A percentile compares a stretch with the other conserved stretches of the same genome.
Conservation (phyloP, 176 grass and related monocot species). For the Carex scoparia region DNA sequence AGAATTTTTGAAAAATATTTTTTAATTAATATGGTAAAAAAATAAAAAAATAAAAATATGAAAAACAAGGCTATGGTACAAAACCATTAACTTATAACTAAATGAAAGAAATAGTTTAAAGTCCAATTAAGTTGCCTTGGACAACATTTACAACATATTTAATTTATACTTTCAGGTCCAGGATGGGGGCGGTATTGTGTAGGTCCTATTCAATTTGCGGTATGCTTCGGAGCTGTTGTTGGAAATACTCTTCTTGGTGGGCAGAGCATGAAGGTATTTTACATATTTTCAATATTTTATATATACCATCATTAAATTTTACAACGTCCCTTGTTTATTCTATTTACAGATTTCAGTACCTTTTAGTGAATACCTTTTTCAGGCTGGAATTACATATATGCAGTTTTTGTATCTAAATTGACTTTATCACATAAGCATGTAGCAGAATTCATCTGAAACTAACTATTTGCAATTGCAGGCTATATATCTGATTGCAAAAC, state of each 20-base stretch:
- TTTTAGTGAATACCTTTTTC: neutral
- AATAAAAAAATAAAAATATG: too few species aligned
- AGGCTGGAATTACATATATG: neutral
- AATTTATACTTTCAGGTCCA: constrained; percentile 28
- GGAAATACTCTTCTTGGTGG: constrained; percentile 60
- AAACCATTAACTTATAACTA: neutral
- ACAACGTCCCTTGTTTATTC: neutral
- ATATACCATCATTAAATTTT: neutral
- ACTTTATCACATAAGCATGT: neutral
- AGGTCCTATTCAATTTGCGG: constrained; percentile 76
- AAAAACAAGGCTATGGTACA: neutral
- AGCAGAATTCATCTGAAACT: neutral
- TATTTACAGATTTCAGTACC: neutral
- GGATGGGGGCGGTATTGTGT: constrained; percentile 74
- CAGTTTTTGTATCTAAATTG: neutral
- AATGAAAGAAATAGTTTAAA: neutral
- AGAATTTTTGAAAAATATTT: too few species aligned
- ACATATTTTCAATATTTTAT: neutral
- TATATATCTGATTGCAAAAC: constrained; percentile 60
- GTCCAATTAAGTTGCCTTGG: neutral
- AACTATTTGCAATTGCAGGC: constrained; percentile 35
- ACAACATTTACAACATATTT: neutral
- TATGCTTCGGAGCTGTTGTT: constrained; percentile 79
- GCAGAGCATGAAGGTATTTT: constrained; percentile 77
- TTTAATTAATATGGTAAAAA: too few species aligned